phyloP scores from a whole-genome alignment of 2,329 filamentous ascomycete genomes.

The Teratosphaeria viscida region DNA sequence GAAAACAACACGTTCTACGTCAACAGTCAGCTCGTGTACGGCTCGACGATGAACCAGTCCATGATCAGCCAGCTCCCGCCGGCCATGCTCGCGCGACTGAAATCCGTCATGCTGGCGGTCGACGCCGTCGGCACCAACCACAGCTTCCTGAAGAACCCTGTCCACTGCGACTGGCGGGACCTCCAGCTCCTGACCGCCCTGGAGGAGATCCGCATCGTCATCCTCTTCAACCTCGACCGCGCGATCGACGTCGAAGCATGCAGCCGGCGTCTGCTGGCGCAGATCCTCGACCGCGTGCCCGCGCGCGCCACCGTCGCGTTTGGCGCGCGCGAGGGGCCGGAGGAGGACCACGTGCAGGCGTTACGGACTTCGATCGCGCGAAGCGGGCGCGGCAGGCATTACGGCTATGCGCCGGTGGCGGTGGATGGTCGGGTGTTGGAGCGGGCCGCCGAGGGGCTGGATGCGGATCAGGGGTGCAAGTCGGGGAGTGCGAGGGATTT shows the following conservation, averaged over 20 bases:
- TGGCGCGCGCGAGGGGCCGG: slow-evolving; percentile 4
- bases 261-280: slow-evolving; percentile 5
- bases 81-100: neutral
- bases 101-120: neutral
- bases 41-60: neutral
- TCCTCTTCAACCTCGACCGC: neutral
- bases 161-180: neutral
- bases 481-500: neutral
- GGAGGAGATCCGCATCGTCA: neutral
- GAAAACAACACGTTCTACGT: slow-evolving; percentile 23
- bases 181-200: neutral
- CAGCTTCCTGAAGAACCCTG: neutral
- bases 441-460: neutral
- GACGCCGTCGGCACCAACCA: neutral
- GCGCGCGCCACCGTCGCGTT: slow-evolving; percentile 7
- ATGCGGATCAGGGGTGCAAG: neutral
- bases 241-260: slow-evolving; percentile 4
- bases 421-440: neutral
- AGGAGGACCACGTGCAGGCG: slow-evolving; percentile 7
- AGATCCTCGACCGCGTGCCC: slow-evolving; percentile 16
- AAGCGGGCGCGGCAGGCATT: neutral
- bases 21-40: slow-evolving; percentile 12
- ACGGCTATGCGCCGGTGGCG: neutral
- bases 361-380: slow-evolving; percentile 1
- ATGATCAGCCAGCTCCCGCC: slow-evolving; percentile 3